Percentiles rank a stretch among this genome's conserved stretches.
phyloP scores from a whole-genome alignment of 768 basidiomycete species.

The Suillus americanus region DNA sequence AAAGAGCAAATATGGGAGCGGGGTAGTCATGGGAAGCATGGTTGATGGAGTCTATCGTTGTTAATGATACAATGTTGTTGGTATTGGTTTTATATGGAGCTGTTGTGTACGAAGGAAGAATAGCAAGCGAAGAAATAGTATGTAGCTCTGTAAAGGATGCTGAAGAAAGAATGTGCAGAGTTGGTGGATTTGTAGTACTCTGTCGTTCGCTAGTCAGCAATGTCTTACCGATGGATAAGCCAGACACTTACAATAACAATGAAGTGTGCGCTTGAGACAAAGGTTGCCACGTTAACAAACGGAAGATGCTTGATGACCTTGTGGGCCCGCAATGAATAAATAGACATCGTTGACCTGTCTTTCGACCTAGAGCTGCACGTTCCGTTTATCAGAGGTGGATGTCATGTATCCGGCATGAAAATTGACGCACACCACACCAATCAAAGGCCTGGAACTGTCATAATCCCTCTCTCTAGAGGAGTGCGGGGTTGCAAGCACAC shows the following conservation, averaged over 20 bases:
- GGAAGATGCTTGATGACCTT: slow-evolving; percentile 47
- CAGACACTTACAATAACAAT: slow-evolving; percentile 54
- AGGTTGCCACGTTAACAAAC: slow-evolving; percentile 41
- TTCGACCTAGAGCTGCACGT: slow-evolving; percentile 21
- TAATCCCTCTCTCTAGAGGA: slow-evolving; percentile 27
- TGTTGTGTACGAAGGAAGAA: slow-evolving; percentile 42
- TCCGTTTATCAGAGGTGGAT: slow-evolving; percentile 4
- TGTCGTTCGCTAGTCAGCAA: slow-evolving; percentile 24
- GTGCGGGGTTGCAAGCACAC: slow-evolving; percentile 38
- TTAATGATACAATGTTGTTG: slow-evolving; percentile 40
- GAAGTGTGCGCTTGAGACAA: slow-evolving; percentile 47
- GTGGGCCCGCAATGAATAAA: slow-evolving; percentile 51
- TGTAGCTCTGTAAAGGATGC: slow-evolving; percentile 50
- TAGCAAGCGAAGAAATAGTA: slow-evolving; percentile 45
- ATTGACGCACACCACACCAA: slow-evolving; percentile 35
- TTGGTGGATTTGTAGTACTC: slow-evolving; percentile 57
- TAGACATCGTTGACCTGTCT: slow-evolving; percentile 31
- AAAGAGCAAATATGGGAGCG: slow-evolving; percentile 59
- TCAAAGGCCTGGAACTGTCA: slow-evolving; percentile 31
- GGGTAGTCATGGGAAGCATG: slow-evolving; percentile 12
- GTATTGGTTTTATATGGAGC: slow-evolving; percentile 32
- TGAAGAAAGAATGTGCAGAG: slow-evolving; percentile 57
- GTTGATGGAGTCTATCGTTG: slow-evolving; percentile 28
- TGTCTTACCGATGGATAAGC: background rate
- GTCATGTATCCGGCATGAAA: background rate